Evolutionary conservation across 2,329 filamentous ascomycete genomes (phyloP).

Genomic region (Emmonsiellopsis sp.): DNA sequence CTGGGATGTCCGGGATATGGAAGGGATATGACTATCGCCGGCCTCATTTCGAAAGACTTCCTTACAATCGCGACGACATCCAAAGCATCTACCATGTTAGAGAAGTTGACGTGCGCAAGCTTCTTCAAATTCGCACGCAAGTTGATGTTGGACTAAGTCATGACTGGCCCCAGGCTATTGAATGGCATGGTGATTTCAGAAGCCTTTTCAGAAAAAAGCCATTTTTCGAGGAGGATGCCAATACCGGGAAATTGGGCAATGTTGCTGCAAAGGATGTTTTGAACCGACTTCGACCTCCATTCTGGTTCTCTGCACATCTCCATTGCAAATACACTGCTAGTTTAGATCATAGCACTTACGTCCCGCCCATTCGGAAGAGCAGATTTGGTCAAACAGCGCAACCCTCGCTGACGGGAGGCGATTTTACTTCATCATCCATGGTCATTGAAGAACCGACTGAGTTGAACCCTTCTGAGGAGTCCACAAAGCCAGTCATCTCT

Average conservation of each 20-base stretch:
- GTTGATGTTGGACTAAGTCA: conserved; percentile 89
- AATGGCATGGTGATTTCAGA: conserved; percentile 62
- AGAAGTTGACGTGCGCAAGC: conserved; percentile 81
- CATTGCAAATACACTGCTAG: conserved; percentile 76
- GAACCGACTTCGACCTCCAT: conserved; percentile 67
- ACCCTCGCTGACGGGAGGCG: background rate
- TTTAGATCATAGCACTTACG: conserved; percentile 37
- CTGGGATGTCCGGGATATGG: conserved; percentile 89
- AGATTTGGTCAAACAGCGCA: background rate
- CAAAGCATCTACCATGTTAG: conserved; percentile 82
- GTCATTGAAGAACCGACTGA: conserved; percentile 1
- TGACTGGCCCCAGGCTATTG: conserved; percentile 84
- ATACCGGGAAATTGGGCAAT: conserved; percentile 66
- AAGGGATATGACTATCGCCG: conserved; percentile 82
- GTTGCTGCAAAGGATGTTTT: conserved; percentile 70
- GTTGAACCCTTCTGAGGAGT: background rate
- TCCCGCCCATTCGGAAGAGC: background rate
- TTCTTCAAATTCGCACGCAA: conserved; percentile 74
- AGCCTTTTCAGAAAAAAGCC: conserved; percentile 64
- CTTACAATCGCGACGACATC: conserved; percentile 68
- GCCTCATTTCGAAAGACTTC: conserved; percentile 73
- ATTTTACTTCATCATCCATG: background rate
- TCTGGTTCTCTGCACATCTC: conserved; percentile 92
- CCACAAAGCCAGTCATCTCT: background rate
- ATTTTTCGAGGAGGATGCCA: conserved; percentile 66